phyloP scores from a whole-genome alignment of 257 asterid species.

The Rauvolfia tetraphylla region DNA sequence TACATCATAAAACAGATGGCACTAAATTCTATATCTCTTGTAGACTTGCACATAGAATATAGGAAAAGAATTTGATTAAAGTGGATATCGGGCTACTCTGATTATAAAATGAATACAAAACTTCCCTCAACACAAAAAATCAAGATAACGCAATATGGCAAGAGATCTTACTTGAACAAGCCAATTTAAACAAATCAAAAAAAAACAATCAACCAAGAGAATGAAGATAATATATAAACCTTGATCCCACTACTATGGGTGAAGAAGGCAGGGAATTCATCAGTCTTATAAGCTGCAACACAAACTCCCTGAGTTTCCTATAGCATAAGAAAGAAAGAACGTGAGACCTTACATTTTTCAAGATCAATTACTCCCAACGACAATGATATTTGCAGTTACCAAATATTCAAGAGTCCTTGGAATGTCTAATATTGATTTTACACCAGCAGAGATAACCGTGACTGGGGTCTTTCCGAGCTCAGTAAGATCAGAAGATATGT shows the following conservation, averaged over 20 bases:
- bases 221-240: constrained; percentile 38
- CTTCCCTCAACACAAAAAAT: not conserved
- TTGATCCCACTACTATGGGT: constrained; percentile 77
- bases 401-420: constrained; percentile 84
- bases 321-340: constrained; percentile 18
- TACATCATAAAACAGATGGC: not conserved
- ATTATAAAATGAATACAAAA: not conserved
- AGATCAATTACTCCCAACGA: not conserved
- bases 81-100: not conserved
- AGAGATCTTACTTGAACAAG: not conserved
- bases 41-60: not conserved
- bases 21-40: not conserved
- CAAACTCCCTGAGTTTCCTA: constrained; percentile 98
- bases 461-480: constrained; percentile 95
- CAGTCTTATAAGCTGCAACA: constrained; percentile 78
- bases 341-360: constrained; percentile 1
- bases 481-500: constrained; percentile 87
- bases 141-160: not conserved
- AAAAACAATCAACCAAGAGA: not conserved
- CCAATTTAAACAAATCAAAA: not conserved
- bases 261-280: constrained; percentile 93
- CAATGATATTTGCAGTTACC: constrained; percentile 41
- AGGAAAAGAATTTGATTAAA: not conserved
- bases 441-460: constrained; percentile 90
- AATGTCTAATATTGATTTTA: constrained; percentile 88